Conservation (phyloP, 2,329 filamentous ascomycete species). For the Fusarium proliferatum region DNA sequence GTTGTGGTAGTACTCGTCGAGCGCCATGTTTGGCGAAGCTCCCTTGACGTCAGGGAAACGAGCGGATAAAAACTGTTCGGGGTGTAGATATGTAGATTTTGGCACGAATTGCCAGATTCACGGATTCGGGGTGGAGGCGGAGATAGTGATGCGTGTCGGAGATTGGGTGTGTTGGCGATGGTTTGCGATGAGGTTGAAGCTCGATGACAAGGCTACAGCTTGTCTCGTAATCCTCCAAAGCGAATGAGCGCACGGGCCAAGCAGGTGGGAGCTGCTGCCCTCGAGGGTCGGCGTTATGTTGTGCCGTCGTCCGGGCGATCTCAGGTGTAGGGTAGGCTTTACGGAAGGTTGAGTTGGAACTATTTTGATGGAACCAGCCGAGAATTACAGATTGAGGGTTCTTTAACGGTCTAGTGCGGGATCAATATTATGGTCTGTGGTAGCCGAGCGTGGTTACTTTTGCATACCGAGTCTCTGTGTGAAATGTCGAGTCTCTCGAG, state of each 20-base stretch:
- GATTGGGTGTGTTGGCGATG: slow-evolving; percentile 30
- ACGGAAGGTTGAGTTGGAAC: background rate
- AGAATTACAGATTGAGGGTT: background rate
- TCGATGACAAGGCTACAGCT: slow-evolving; percentile 51
- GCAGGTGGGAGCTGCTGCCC: slow-evolving; percentile 23
- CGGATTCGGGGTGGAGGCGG: slow-evolving; percentile 11
- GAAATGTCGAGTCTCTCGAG: background rate
- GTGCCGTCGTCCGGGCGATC: slow-evolving; percentile 25
- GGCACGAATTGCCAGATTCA: background rate
- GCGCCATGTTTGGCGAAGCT: slow-evolving; percentile 79
- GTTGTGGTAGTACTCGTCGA: slow-evolving; percentile 99
- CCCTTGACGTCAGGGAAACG: slow-evolving; percentile 37
- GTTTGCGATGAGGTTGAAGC: slow-evolving; percentile 48
- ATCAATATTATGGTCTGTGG: background rate
- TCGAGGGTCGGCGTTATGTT: slow-evolving; percentile 34
- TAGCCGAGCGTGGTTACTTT: background rate
- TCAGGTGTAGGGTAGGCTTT: slow-evolving; percentile 27
- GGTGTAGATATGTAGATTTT: background rate
- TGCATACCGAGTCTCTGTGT: background rate
- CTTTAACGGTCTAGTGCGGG: background rate
- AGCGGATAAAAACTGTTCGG: slow-evolving; percentile 10
- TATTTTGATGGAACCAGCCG: background rate
- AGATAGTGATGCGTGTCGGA: slow-evolving; percentile 25
- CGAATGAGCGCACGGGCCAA: slow-evolving; percentile 40
- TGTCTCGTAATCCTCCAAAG: slow-evolving; percentile 49